A percentile compares a stretch with the other conserved stretches of the same genome.
These are phyloP conservation scores for Zalerion maritima DNA, from an alignment of 495 filamentous ascomycete genomes.

Conservation along the genomic window DNA sequence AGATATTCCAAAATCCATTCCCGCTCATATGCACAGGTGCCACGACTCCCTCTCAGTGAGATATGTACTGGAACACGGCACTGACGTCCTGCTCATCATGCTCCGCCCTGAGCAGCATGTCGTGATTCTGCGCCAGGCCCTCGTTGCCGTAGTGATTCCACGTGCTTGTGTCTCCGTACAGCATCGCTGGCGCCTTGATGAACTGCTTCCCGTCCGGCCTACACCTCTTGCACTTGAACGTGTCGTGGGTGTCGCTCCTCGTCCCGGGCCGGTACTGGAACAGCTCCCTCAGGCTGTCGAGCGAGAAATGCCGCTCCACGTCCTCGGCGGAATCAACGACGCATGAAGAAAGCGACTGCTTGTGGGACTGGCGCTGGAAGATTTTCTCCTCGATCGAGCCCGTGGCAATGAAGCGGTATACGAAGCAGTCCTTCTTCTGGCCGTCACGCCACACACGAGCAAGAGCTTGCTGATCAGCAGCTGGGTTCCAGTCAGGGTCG, in stretches of 20 bases:
- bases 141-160: constrained; percentile 95
- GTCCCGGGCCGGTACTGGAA: constrained; percentile 84
- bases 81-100: constrained; percentile 64
- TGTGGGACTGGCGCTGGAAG: constrained; percentile 96
- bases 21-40: too few relatives aligned
- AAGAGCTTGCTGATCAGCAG: constrained; percentile 92
- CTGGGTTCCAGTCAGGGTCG: constrained; percentile 98
- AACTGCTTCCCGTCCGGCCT: constrained; percentile 71
- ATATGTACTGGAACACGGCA: constrained; percentile 97
- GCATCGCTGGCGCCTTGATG: constrained; percentile 80
- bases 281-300: constrained; percentile 76
- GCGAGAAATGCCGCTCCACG: constrained; percentile 87
- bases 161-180: constrained; percentile 95
- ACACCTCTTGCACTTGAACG: constrained; percentile 96
- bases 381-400: constrained; percentile 99
- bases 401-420: constrained; percentile 96
- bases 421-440: constrained; percentile 98
- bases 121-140: constrained; percentile 68
- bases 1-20: too few relatives aligned
- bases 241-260: constrained; percentile 88
- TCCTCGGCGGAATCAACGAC: constrained; percentile 97
- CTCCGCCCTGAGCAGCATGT: constrained; percentile 84
- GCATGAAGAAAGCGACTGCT: constrained; percentile 88
- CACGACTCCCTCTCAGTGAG: too few relatives aligned
- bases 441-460: constrained; percentile 98